These are phyloP conservation scores for Erysimum cheiri DNA, from an alignment of 441 rosid genomes.

Conservation along the genomic window DNA sequence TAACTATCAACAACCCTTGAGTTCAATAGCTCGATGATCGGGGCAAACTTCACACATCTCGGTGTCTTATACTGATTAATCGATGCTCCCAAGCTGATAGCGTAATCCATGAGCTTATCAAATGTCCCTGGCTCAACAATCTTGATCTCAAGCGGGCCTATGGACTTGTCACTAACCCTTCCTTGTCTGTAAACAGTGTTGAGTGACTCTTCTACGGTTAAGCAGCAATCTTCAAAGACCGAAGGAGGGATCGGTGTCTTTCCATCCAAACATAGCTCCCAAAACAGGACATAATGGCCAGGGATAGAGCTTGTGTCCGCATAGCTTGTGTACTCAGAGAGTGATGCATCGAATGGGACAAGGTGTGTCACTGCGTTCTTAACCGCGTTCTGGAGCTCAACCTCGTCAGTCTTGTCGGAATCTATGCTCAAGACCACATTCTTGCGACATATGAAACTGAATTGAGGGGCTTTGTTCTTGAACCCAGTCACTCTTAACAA, in stretches of 20 bases:
- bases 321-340: slow-evolving; percentile 74
- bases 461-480: slow-evolving; percentile 79
- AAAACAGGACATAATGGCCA: slow-evolving; percentile 71
- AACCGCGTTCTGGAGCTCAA: slow-evolving; percentile 73
- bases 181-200: slow-evolving; percentile 79
- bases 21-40: slow-evolving; percentile 69
- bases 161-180: slow-evolving; percentile 67
- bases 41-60: slow-evolving; percentile 74
- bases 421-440: slow-evolving; percentile 78
- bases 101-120: slow-evolving; percentile 79
- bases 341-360: slow-evolving; percentile 57
- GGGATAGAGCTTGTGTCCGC: slow-evolving; percentile 66
- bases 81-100: slow-evolving; percentile 73
- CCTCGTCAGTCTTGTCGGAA: slow-evolving; percentile 80
- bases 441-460: slow-evolving; percentile 76
- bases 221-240: slow-evolving; percentile 72
- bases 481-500: slow-evolving; percentile 71
- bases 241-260: slow-evolving; percentile 68
- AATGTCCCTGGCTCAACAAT: slow-evolving; percentile 72
- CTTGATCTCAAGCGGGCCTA: slow-evolving; percentile 75
- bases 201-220: slow-evolving; percentile 66
- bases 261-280: slow-evolving; percentile 66
- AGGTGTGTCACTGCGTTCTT: slow-evolving; percentile 68
- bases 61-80: slow-evolving; percentile 82
- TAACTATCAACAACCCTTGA: slow-evolving; percentile 60